A percentile compares a stretch with the other conserved stretches of the same genome.
These are phyloP conservation scores for Amanita molliuscula DNA, from an alignment of 768 basidiomycete species.

Conservation along the genomic window DNA sequence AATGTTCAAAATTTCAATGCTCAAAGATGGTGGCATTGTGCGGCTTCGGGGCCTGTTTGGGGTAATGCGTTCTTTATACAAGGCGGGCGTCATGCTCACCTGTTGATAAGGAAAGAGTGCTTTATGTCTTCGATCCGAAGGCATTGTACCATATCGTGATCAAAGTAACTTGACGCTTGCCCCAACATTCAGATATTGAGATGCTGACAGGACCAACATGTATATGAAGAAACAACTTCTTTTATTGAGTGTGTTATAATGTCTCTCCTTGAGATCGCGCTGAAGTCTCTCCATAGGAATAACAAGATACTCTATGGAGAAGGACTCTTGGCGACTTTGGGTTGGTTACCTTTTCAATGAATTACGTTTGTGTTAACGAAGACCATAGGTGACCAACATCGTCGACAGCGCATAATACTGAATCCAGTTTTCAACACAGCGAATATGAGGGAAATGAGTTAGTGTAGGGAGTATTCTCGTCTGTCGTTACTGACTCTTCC, in stretches of 20 bases:
- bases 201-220: constrained; percentile 18
- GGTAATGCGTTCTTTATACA: not conserved
- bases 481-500: not conserved
- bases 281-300: not conserved
- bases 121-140: constrained; percentile 33
- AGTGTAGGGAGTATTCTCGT: not conserved
- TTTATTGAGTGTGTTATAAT: constrained; percentile 15
- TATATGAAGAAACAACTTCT: constrained; percentile 17
- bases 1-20: not conserved
- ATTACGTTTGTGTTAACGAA: constrained; percentile 16
- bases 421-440: constrained; percentile 32
- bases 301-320: not conserved
- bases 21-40: not conserved
- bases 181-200: not conserved
- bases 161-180: constrained; percentile 22
- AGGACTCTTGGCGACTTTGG: not conserved
- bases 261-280: not conserved
- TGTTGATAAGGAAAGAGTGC: constrained; percentile 12
- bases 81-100: not conserved
- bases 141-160: constrained; percentile 35
- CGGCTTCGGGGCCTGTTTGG: not conserved
- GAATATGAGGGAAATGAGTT: constrained; percentile 30
- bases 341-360: constrained; percentile 2
- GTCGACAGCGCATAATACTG: constrained; percentile 31
- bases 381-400: constrained; percentile 29